Evolutionary conservation across 1,139 yeast genomes (phyloP).

Genomic region (Yamadazyma oceani): DNA sequence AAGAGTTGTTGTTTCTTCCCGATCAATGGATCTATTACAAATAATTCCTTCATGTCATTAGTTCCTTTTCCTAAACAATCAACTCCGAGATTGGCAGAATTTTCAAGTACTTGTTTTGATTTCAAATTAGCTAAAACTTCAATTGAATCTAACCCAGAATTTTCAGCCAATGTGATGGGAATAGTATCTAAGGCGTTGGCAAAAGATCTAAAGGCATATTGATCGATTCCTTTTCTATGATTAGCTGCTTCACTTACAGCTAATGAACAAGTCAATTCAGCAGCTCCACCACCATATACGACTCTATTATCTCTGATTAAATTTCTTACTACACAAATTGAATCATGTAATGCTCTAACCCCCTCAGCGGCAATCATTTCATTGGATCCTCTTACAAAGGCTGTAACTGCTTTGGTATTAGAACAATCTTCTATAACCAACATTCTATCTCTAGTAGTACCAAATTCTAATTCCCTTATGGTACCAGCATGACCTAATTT

Average conservation of each 20-base stretch:
- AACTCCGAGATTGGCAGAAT: constrained; percentile 75
- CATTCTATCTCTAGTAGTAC: constrained; percentile 97
- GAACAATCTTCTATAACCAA: constrained; percentile 89
- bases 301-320: constrained; percentile 88
- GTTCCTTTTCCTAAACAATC: constrained; percentile 90
- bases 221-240: constrained; percentile 91
- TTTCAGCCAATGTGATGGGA: constrained; percentile 95
- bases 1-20: constrained; percentile 95
- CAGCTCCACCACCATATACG: constrained; percentile 98
- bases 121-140: constrained; percentile 83
- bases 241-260: constrained; percentile 94
- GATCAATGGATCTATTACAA: constrained; percentile 94
- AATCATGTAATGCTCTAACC: constrained; percentile 92
- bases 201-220: constrained; percentile 96
- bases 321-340: constrained; percentile 96
- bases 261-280: constrained; percentile 89
- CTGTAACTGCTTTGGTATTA: constrained; percentile 87
- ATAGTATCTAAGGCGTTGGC: constrained; percentile 86
- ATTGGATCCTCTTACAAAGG: constrained; percentile 91
- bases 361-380: constrained; percentile 98
- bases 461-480: constrained; percentile 87
- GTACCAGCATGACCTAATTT: constrained; percentile 88
- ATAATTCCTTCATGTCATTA: constrained; percentile 88
- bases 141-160: constrained; percentile 92
- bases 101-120: constrained; percentile 78